phyloP scores from a whole-genome alignment of 2,329 filamentous ascomycete species.

The Pseudomassariella vexata region DNA sequence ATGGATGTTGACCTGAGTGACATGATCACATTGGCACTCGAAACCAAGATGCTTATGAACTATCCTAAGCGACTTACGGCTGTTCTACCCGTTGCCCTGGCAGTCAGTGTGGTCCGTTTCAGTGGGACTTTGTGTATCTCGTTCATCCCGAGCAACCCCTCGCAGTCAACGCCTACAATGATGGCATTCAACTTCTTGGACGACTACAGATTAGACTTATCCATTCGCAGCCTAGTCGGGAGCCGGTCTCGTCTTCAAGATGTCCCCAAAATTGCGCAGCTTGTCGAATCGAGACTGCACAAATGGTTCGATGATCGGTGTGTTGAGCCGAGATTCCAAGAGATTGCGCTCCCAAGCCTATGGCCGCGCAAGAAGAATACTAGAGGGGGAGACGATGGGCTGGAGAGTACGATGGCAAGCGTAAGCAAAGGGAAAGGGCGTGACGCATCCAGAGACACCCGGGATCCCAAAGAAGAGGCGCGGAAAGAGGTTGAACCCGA shows the following conservation, averaged over 20 bases:
- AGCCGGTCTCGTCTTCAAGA: conserved; percentile 76
- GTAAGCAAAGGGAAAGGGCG: conserved; percentile 49
- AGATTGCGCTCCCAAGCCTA: conserved; percentile 74
- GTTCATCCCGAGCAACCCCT: conserved; percentile 73
- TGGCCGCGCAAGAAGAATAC: conserved; percentile 86
- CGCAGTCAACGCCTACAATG: conserved; percentile 70
- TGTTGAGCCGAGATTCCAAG: conserved; percentile 81
- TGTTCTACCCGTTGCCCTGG: conserved; percentile 83
- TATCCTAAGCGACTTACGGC: conserved; percentile 88
- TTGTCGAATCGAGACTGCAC: conserved; percentile 74
- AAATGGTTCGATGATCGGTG: conserved; percentile 84
- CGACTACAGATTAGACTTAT: conserved; percentile 80
- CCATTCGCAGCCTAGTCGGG: conserved; percentile 72
- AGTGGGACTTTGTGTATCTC: conserved; percentile 91
- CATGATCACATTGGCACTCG: conserved; percentile 88
- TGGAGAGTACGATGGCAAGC: conserved; percentile 37
- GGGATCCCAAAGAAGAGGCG: conserved; percentile 46
- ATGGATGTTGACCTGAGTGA: conserved; percentile 98
- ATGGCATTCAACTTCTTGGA: conserved; percentile 92
- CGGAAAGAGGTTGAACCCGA: conserved; percentile 42
- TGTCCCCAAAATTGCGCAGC: conserved; percentile 81
- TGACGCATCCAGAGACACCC: conserved; percentile 42
- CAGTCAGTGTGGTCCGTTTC: conserved; percentile 88
- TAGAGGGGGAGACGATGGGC: conserved; percentile 59
- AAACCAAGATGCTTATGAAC: conserved; percentile 91